Evolutionary conservation across 2,329 filamentous ascomycete species (phyloP).

Genomic region (Chalaropsis ovoidea): DNA sequence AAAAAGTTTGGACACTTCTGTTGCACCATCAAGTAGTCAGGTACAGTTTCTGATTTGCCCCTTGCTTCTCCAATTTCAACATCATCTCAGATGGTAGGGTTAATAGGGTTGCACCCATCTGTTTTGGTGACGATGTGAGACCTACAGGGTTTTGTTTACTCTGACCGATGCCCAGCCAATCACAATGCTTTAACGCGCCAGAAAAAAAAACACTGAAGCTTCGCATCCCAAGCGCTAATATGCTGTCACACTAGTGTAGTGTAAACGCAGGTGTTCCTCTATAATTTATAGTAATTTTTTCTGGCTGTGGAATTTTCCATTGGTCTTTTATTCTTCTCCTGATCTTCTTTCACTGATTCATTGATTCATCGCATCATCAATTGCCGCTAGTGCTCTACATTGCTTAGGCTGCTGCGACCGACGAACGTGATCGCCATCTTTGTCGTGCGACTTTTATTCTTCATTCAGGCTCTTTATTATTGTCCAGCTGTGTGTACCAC

Average conservation of each 20-base stretch:
- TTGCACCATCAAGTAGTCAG: not conserved
- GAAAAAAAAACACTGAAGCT: conserved; percentile 17
- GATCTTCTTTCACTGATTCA: not conserved
- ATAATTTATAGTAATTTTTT: not conserved
- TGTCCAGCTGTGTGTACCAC: not conserved
- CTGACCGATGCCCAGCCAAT: conserved; percentile 14
- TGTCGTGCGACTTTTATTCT: not conserved
- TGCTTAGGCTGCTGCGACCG: conserved; percentile 2
- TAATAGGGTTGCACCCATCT: not conserved
- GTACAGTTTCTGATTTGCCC: not conserved
- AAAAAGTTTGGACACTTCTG: too few relatives aligned
- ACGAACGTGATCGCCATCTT: not conserved
- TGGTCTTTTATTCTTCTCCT: not conserved
- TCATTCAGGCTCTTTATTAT: not conserved
- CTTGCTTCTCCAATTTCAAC: not conserved
- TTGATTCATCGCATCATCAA: conserved; percentile 1
- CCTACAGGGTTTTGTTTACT: conserved; percentile 24
- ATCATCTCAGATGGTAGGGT: conserved; percentile 1
- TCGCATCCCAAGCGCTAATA: conserved; percentile 10
- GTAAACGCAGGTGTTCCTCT: not conserved
- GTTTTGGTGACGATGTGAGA: conserved; percentile 15
- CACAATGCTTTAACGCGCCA: conserved; percentile 16
- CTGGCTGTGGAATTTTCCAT: not conserved
- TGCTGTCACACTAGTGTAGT: not conserved
- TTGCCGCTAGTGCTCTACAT: not conserved